Evolutionary conservation across 192 early-diverging fungal species (phyloP).

Genomic region (Umbelopsis ramanniana): DNA sequence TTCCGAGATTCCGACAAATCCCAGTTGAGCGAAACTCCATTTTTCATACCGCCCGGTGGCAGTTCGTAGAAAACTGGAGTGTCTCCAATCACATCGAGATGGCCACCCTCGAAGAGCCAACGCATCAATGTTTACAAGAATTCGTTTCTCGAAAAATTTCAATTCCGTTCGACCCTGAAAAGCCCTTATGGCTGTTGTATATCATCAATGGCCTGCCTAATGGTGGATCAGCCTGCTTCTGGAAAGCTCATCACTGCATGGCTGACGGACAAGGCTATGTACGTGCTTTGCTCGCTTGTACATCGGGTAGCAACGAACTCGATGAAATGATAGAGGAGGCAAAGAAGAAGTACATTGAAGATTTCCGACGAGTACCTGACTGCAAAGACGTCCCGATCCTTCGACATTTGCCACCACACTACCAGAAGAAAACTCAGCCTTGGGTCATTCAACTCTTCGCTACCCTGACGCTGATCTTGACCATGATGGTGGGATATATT

Average conservation of each 20-base stretch:
- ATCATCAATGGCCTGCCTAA: slow-evolving; percentile 32
- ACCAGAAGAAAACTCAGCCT: slow-evolving; percentile 15
- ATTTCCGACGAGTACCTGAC: background rate
- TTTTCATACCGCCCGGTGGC: slow-evolving; percentile 6
- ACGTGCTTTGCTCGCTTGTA: slow-evolving; percentile 19
- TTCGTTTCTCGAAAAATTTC: slow-evolving; percentile 24
- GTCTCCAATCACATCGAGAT: slow-evolving; percentile 1
- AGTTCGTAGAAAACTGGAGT: background rate
- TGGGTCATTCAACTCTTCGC: slow-evolving; percentile 7
- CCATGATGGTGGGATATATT: slow-evolving; percentile 1
- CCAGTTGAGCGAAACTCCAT: background rate
- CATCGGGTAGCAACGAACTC: slow-evolving; percentile 19
- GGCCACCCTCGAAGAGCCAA: slow-evolving; percentile 28
- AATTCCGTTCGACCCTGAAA: slow-evolving; percentile 27
- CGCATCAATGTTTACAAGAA: slow-evolving; percentile 17
- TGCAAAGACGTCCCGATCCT: slow-evolving; percentile 14
- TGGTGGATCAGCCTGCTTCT: slow-evolving; percentile 32
- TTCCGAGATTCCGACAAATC: slow-evolving; percentile 29
- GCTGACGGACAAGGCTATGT: slow-evolving; percentile 40
- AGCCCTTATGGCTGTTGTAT: slow-evolving; percentile 36
- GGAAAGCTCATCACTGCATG: slow-evolving; percentile 43
- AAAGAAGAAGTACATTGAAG: background rate
- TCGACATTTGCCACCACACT: background rate
- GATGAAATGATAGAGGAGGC: slow-evolving; percentile 13
- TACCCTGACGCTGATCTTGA: slow-evolving; percentile 4